Percentiles rank a stretch among this genome's conserved stretches.
phyloP scores from a whole-genome alignment of 768 basidiomycete species.

The Lentinus brumalis region DNA sequence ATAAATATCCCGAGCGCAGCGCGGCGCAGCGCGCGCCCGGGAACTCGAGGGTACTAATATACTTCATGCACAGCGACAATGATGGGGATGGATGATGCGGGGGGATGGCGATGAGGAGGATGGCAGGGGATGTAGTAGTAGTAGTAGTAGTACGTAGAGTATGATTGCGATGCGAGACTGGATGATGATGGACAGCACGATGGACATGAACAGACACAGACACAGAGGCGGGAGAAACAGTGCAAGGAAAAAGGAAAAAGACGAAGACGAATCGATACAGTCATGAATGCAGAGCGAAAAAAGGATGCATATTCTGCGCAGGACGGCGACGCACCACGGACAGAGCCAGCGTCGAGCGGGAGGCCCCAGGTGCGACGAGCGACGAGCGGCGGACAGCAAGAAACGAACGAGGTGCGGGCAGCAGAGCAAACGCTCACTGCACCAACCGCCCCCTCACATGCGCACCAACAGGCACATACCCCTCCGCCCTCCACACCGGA shows the following conservation, averaged over 20 bases:
- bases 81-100: neutral
- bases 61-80: neutral
- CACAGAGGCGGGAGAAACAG: neutral
- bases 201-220: neutral
- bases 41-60: neutral
- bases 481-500: constrained; percentile 9
- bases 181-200: neutral
- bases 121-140: no score
- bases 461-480: neutral
- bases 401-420: neutral
- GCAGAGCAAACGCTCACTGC: constrained; percentile 4
- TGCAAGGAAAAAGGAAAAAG: neutral
- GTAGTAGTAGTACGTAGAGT: neutral
- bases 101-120: neutral
- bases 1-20: no score
- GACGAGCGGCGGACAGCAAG: neutral
- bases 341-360: neutral
- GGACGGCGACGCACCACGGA: neutral
- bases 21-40: no score
- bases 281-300: neutral
- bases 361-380: neutral
- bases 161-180: neutral
- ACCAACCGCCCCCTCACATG: constrained; percentile 12
- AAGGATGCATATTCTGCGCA: neutral
- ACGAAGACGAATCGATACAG: neutral